Base-by-base conservation (phyloP, 495 filamentous ascomycete species). In the Amorphotheca resinae region DNA sequence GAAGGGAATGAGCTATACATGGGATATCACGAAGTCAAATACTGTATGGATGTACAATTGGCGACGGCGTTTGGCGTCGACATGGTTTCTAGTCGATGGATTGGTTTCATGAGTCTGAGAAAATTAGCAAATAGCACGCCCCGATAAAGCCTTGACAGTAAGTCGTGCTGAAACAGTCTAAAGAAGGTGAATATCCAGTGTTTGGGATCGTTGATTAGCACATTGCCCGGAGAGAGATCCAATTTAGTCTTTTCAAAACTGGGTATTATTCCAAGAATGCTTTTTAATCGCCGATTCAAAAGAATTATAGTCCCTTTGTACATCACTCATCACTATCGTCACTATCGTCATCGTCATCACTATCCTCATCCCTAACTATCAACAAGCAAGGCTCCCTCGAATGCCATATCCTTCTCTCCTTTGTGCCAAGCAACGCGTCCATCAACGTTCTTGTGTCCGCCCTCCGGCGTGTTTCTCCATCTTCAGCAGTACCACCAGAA, bases 331-430 rank as follows among this genome's bases (percentile, higher is more conserved):
- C 31, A 33, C 31, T 33, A 11, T 15, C 32, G 9, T 37, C 34
- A 15, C 17, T 1, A 31, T 15, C 38, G 30, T 50, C 36, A 43
- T 51, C 43, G 20, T 50, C 48, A 42, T 40, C 16, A 9, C 33
- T 38, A 8, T 51, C 48, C n/a, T 55, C 53, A 57, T 75, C 69
- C 42, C 56, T 45, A 21, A 82, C 81, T 48, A 72, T 57, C 48
- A 89, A 59, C 33, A 75, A 51, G 59, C 78, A 85, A 20, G 68
- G 62, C 53, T 80, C 70, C 54, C 77, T 69, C 4, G 73, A 73
- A 64, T 80, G 72, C 84, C 84, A 89, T 37, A 83, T 72, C 49
- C 78, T 70, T 46, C 84, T 68, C 63, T 77, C 72, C 58, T 67
- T 73, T 15, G 69, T 68, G 2, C 76, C 76, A 38, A 76, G 48